Evolutionary conservation across 2,329 filamentous ascomycete species (phyloP), one percentile per base, ranked within the genome.

Genomic region (Colletotrichum abscissum): DNA sequence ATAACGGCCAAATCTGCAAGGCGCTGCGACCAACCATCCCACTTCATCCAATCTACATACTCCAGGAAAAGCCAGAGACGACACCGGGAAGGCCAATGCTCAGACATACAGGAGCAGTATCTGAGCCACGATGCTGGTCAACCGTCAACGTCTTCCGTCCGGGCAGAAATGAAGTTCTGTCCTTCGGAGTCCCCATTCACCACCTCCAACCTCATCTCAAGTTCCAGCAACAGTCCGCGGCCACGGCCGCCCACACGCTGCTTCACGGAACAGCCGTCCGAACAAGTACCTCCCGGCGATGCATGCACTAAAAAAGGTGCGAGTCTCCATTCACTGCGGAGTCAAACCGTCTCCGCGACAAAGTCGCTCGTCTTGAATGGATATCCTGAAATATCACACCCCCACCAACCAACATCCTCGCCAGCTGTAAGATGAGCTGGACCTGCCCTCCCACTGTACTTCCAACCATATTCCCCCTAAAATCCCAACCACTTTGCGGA

Each of bases 361-460:
- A 66, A 67, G n/a, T 38, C 59, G 42, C 67, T 64, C 56, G 46
- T 49, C 67, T 54, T 63, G 54, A 63, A 72, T 64, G 62, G 69
- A 55, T 60, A 69, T 64, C 66, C 69, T 69, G 65, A 72, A 69
- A 55, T 69, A 72, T 63, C 69, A 59, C 54, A 68, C 68, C 69
- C 58, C 66, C 69, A 70, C 68, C 55, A 57, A 30, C 68, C 68
- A 57, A 64, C 69, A 69, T 58, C 65, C 69, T 66, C 65, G 59
- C 54, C 66, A 52, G 49, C 30, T 59, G 69, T 72, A 63, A 72
- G 59, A 72, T 72, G 69, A 72, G 54, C 58, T 72, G 69, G 30
- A 59, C 56, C 56, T 59, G 42, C 42, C 42, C 42, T 69, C 67
- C 33, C 46, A 60, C 58, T 60, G n/a, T 49, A 49, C 19, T 11